Evolutionary conservation across 768 basidiomycete species (phyloP).

Genomic region (Termitomyces sp.): DNA sequence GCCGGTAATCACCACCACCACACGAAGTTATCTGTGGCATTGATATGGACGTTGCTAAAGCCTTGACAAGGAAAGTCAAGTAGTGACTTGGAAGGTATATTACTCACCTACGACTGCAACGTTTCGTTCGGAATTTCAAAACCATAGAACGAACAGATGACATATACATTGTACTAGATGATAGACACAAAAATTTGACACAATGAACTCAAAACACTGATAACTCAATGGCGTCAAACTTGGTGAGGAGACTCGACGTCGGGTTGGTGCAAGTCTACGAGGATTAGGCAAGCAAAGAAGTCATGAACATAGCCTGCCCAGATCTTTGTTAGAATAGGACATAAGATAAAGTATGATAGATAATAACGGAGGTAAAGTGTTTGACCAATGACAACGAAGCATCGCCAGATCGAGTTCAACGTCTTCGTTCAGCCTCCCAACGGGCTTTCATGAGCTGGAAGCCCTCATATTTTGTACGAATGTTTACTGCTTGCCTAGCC

Average conservation of each 20-base stretch:
- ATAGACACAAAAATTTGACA: neutral
- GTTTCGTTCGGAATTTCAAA: neutral
- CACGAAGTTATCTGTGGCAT: neutral
- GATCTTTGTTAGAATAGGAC: neutral
- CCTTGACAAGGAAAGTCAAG: neutral
- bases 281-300: neutral
- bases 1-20: too few relatives aligned
- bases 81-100: neutral
- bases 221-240: neutral
- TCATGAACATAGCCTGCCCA: neutral
- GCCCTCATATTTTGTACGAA: slow-evolving; percentile 65
- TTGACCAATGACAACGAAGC: neutral
- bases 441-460: slow-evolving; percentile 64
- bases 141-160: neutral
- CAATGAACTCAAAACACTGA: neutral
- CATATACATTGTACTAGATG: neutral
- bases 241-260: neutral
- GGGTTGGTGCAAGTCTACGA: neutral
- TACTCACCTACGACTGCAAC: neutral
- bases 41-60: neutral
- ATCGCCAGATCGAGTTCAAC: slow-evolving; percentile 16
- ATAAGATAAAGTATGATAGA: neutral
- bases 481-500: slow-evolving; percentile 38
- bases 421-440: slow-evolving; percentile 63
- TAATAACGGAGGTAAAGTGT: neutral